These are phyloP conservation scores for Kodamaea kaohsiungensis DNA, from an alignment of 805 yeast genomes.

Conservation along the genomic window DNA sequence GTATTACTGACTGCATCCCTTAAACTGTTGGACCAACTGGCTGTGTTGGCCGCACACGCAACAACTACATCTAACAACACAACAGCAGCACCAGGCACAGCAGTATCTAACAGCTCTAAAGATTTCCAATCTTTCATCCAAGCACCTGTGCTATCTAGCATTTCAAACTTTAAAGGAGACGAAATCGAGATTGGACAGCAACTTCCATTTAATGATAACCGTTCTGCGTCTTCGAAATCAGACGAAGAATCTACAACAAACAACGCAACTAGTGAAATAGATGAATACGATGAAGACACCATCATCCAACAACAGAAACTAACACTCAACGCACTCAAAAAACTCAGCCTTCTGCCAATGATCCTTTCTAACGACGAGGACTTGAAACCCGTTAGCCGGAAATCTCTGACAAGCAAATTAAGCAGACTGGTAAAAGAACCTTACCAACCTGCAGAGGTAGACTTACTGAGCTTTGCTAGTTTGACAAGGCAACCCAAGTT, in stretches of 20 bases:
- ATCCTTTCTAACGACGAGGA: slow-evolving; percentile 34
- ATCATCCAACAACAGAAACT: slow-evolving; percentile 42
- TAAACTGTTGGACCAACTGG: slow-evolving; percentile 36
- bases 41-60: not conserved
- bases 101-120: slow-evolving; percentile 14
- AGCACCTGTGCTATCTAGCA: slow-evolving; percentile 45
- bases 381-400: slow-evolving; percentile 1
- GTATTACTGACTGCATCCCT: slow-evolving; percentile 46
- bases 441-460: slow-evolving; percentile 49
- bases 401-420: slow-evolving; percentile 3
- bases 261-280: slow-evolving; percentile 14
- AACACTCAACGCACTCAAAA: slow-evolving; percentile 45
- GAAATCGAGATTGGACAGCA: slow-evolving; percentile 43
- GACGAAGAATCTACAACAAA: slow-evolving; percentile 6
- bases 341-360: slow-evolving; percentile 42
- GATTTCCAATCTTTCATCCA: slow-evolving; percentile 48
- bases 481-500: slow-evolving; percentile 44
- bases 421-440: slow-evolving; percentile 24
- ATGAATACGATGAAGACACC: slow-evolving; percentile 35
- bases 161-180: slow-evolving; percentile 28
- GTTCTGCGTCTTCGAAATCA: slow-evolving; percentile 1
- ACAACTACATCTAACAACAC: slow-evolving; percentile 10
- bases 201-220: slow-evolving; percentile 36
- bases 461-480: slow-evolving; percentile 44
- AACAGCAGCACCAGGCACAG: slow-evolving; percentile 8